Conservation (phyloP, 495 filamentous ascomycete genomes). For the Penicillium bialowiezense region DNA sequence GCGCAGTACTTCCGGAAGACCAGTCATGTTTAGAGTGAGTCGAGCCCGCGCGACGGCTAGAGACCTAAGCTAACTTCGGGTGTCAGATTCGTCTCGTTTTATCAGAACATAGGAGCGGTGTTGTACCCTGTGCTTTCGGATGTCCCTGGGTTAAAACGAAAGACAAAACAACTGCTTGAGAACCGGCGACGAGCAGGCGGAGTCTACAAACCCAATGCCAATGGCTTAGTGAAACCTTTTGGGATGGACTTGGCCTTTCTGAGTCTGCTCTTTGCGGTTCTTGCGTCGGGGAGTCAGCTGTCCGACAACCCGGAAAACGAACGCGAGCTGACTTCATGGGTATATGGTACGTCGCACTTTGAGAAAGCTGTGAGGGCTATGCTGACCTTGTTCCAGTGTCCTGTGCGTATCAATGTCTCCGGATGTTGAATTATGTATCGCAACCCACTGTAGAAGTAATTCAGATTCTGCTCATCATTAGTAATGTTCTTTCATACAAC, state of each 20-base stretch:
- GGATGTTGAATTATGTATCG: constrained; percentile 60
- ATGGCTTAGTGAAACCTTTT: constrained; percentile 40
- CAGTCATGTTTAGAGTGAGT: constrained; percentile 58
- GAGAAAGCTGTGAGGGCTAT: neutral
- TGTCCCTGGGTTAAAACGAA: constrained; percentile 61
- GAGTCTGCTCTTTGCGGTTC: constrained; percentile 65
- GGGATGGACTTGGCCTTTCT: constrained; percentile 41
- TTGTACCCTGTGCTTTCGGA: constrained; percentile 79
- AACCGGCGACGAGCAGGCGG: constrained; percentile 54
- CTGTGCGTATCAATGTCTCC: constrained; percentile 61
- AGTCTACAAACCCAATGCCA: constrained; percentile 36
- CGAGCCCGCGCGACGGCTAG: neutral
- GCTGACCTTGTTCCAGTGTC: constrained; percentile 42
- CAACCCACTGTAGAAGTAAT: constrained; percentile 55
- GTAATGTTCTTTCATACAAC: constrained; percentile 60
- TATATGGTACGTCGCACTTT: constrained; percentile 45
- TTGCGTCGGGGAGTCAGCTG: constrained; percentile 78
- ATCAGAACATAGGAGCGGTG: constrained; percentile 73
- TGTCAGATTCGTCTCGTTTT: constrained; percentile 64
- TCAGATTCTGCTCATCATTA: constrained; percentile 56
- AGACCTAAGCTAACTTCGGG: neutral
- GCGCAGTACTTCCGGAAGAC: constrained; percentile 63
- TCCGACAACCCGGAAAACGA: constrained; percentile 60
- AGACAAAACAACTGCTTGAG: constrained; percentile 64
- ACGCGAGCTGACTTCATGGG: constrained; percentile 58